Conservation (phyloP, 148 eudicot genomes). For the Agrostemma githago region DNA sequence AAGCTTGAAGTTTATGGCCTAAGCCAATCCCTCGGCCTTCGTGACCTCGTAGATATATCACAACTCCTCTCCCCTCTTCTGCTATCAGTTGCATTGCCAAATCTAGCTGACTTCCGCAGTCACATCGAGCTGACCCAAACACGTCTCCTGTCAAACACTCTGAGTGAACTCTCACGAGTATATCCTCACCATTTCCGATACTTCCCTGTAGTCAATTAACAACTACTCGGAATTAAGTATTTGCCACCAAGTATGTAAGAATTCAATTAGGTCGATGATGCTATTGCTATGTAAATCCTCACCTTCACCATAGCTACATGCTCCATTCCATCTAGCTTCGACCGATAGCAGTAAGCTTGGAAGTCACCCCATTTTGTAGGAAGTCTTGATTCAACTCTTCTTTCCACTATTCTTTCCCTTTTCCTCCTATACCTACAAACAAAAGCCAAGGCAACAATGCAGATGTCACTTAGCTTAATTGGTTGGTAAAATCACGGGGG, state of each 20-base stretch:
- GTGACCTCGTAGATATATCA: conserved; percentile 82
- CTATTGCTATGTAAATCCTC: background rate
- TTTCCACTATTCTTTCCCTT: conserved; percentile 79
- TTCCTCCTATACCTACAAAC: conserved; percentile 70
- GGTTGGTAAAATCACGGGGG: too few relatives aligned
- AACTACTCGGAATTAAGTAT: too few relatives aligned
- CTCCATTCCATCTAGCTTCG: conserved; percentile 77
- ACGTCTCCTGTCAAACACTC: conserved; percentile 96
- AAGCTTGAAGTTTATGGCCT: conserved; percentile 85
- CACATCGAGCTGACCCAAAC: conserved; percentile 87
- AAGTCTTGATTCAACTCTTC: conserved; percentile 54
- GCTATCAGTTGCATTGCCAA: conserved; percentile 78
- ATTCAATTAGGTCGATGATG: too few relatives aligned
- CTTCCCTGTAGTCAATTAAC: conserved; percentile 44
- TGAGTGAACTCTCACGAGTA: conserved; percentile 89
- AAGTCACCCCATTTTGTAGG: conserved; percentile 82
- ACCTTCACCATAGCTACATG: conserved; percentile 85
- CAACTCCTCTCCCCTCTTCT: conserved; percentile 71
- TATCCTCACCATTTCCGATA: conserved; percentile 70
- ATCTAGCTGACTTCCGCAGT: conserved; percentile 80
- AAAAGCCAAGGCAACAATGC: conserved; percentile 7
- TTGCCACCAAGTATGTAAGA: too few relatives aligned
- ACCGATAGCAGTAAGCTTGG: conserved; percentile 60
- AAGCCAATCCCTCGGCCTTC: conserved; percentile 97
- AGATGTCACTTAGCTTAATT: background rate